Percentiles rank a stretch among this genome's conserved stretches.
These are phyloP conservation scores for Paecilomyces formosus DNA, from an alignment of 2,329 filamentous ascomycete species.

Conservation along the genomic window DNA sequence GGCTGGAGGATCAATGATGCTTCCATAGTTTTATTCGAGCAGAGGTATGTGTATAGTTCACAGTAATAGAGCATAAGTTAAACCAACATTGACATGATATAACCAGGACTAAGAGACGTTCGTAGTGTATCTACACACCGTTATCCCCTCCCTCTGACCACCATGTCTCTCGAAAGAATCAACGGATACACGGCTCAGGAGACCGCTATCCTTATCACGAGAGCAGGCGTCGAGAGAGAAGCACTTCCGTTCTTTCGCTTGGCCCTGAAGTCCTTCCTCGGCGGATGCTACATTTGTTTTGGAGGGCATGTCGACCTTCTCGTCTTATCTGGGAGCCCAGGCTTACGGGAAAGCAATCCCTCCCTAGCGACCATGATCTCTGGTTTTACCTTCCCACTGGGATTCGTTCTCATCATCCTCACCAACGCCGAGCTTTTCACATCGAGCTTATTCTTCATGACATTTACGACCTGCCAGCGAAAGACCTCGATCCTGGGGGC, in stretches of 20 bases:
- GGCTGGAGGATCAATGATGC: neutral
- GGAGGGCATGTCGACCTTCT: slow-evolving; percentile 1
- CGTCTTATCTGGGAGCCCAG: slow-evolving; percentile 1
- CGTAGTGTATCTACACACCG: neutral
- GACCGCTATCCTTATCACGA: neutral
- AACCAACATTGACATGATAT: neutral
- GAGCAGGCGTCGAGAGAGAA: slow-evolving; percentile 1
- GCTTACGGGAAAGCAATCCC: slow-evolving; percentile 1
- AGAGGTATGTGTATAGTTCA: neutral
- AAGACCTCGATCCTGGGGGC: neutral
- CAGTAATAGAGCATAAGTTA: neutral
- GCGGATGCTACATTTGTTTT: slow-evolving; percentile 2
- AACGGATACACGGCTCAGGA: neutral
- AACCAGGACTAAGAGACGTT: neutral
- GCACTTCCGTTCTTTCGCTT: neutral
- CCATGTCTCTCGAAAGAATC: neutral
- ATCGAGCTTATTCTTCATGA: neutral
- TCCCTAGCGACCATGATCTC: neutral
- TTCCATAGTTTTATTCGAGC: neutral
- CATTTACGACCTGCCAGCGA: neutral
- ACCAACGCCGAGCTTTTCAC: slow-evolving; percentile 1
- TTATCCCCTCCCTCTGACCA: neutral
- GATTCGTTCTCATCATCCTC: neutral
- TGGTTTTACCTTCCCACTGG: neutral
- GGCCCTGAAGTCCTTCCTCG: slow-evolving; percentile 3